phyloP scores from a whole-genome alignment of 2,329 filamentous ascomycete species.

The Trichothecium sympodiale region DNA sequence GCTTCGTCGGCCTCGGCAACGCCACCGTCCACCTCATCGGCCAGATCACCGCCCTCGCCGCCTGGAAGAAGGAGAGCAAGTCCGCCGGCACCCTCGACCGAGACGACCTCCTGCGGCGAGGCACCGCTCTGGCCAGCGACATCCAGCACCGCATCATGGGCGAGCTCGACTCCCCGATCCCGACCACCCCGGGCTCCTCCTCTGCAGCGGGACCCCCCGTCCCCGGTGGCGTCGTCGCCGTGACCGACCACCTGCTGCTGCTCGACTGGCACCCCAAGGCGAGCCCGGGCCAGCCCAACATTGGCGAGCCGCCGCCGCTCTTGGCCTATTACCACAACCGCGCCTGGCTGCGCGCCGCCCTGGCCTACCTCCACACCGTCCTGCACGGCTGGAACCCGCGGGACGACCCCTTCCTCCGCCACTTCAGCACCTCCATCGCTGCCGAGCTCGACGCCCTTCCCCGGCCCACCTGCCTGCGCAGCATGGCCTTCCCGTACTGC shows the following conservation, averaged over 20 bases:
- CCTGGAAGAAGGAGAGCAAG: constrained; percentile 41
- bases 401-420: constrained; percentile 26
- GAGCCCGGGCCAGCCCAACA: no score
- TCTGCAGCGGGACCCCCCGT: constrained; percentile 9
- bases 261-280: no score
- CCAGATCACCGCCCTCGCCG: constrained; percentile 39
- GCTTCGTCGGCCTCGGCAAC: constrained; percentile 44
- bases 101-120: constrained; percentile 32
- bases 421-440: constrained; percentile 19
- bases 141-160: constrained; percentile 17
- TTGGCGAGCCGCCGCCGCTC: no score
- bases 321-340: constrained; percentile 5
- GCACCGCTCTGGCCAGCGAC: constrained; percentile 25
- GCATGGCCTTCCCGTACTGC: constrained; percentile 29
- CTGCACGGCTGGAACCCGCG: constrained; percentile 38
- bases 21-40: constrained; percentile 44
- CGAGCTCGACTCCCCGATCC: background rate
- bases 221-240: constrained; percentile 11
- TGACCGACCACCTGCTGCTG: no score
- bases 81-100: constrained; percentile 30
- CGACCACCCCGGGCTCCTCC: no score
- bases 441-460: constrained; percentile 21
- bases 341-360: constrained; percentile 36
- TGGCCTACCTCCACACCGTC: constrained; percentile 36
- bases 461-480: constrained; percentile 18